Base-by-base conservation (phyloP, 2,329 filamentous ascomycete genomes). In the Microdochium nivale region DNA sequence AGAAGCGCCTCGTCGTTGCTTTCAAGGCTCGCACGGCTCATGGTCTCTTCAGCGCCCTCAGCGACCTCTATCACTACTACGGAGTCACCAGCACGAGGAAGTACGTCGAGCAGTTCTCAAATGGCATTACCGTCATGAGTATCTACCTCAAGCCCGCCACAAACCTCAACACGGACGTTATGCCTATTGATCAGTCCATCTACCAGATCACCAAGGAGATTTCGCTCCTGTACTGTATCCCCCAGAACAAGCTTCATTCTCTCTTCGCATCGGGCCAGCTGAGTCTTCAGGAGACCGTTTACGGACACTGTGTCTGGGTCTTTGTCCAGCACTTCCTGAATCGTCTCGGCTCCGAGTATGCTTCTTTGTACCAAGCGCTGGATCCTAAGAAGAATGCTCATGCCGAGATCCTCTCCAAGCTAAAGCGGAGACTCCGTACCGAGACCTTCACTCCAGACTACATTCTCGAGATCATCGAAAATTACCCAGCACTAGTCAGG, bases 191-290 rank as follows among this genome's bases (percentile, higher is more conserved):
- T 63, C 87, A 92, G 60, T 94, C 92, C 2, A 96, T 99, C 59
- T 89, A 96, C 71, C 94, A 99, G 72, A 96, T 99, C 74, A 95
- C 94, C 75, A 97, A 97, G 79, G 94, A 99, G 70, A 86, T 96
- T 49, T 97, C 94, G 1, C 80, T 99, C 53, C 78, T 99, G 19
- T 99, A 97, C 81, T 99, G 94, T 69, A 87, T 99, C 59, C 94
- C 94, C 14, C 92, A 95, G 70, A 99, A 96, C 78, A 94, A 91
- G 71, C 90, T 99, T 68, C 92, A 96, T 71, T 76, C 79, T 53
- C 82, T 96, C 60, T 99, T 99, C 69, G 88, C 88, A 49, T 84
- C 81, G 16, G 91, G 91, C 49, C 81, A 86, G 60, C 77, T 99
- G 57, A 96, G 91, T 65, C 77, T 99, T 49, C 94, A 99, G 69